Evolutionary conservation across 2,329 filamentous ascomycete genomes (phyloP).

Genomic region (Botrytis galanthina): DNA sequence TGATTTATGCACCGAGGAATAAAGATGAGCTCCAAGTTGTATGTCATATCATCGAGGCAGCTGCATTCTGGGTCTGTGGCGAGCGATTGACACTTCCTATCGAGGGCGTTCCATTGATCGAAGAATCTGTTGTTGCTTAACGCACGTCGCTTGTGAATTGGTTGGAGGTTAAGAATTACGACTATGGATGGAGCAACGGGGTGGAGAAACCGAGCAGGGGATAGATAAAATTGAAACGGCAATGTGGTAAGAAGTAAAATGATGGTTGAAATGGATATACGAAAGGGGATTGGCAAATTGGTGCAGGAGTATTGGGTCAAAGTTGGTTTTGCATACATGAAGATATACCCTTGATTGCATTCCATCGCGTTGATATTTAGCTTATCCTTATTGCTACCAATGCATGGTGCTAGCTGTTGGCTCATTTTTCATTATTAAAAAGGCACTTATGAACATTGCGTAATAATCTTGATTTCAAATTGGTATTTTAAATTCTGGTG

Average conservation of each 20-base stretch:
- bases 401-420: not conserved
- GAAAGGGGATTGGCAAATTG: not conserved
- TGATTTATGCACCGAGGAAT: conserved; percentile 77
- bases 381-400: not conserved
- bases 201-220: not conserved
- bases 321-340: conserved; percentile 10
- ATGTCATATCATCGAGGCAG: conserved; percentile 68
- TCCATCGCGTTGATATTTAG: not conserved
- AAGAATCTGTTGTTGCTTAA: not conserved
- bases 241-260: not conserved
- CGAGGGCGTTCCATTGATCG: conserved; percentile 12
- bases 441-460: not conserved
- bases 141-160: not conserved
- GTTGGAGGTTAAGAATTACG: not conserved
- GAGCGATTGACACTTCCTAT: conserved; percentile 29
- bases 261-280: not conserved
- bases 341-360: conserved; percentile 15
- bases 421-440: not conserved
- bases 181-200: not conserved
- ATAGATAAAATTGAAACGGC: not conserved
- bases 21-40: conserved; percentile 66
- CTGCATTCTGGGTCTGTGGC: conserved; percentile 62
- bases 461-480: not conserved
- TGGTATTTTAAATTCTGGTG: not conserved
- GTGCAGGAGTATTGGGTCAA: conserved; percentile 6